Conservation (phyloP, 129 eudicot species). For the Chrysanthemum seticuspe region DNA sequence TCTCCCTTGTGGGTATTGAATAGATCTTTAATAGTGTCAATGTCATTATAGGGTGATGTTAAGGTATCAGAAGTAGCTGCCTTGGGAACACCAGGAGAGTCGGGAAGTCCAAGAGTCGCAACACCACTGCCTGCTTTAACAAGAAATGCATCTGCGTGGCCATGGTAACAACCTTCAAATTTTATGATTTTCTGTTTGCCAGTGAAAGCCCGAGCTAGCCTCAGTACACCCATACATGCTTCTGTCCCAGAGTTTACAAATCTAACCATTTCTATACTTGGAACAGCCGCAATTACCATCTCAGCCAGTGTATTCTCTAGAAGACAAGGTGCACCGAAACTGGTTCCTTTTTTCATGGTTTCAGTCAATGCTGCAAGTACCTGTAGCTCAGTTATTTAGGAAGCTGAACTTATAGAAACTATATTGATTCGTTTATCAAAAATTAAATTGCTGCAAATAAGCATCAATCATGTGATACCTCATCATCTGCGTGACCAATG, state of each 20-base stretch:
- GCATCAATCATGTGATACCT: constrained; percentile 36
- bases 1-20: constrained; percentile 73
- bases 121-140: constrained; percentile 97
- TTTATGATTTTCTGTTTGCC: constrained; percentile 60
- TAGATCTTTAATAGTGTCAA: constrained; percentile 45
- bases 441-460: neutral
- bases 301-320: constrained; percentile 75
- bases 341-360: constrained; percentile 98
- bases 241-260: constrained; percentile 95
- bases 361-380: constrained; percentile 86
- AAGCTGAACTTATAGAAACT: too few species aligned
- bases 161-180: constrained; percentile 95
- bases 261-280: constrained; percentile 94
- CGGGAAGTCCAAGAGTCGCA: constrained; percentile 90
- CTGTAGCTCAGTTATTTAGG: constrained; percentile 26
- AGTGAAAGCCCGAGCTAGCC: constrained; percentile 90
- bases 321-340: constrained; percentile 99
- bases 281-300: constrained; percentile 86
- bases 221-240: constrained; percentile 94
- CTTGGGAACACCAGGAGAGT: constrained; percentile 89
- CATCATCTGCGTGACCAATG: constrained; percentile 94
- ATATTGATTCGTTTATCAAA: neutral
- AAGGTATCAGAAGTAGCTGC: constrained; percentile 65
- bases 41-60: constrained; percentile 80
- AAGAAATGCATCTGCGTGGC: constrained; percentile 87